A percentile compares a stretch with the other conserved stretches of the same genome.
These are phyloP conservation scores for Metarhizium album DNA, from an alignment of 2,329 filamentous ascomycete species.

Conservation along the genomic window DNA sequence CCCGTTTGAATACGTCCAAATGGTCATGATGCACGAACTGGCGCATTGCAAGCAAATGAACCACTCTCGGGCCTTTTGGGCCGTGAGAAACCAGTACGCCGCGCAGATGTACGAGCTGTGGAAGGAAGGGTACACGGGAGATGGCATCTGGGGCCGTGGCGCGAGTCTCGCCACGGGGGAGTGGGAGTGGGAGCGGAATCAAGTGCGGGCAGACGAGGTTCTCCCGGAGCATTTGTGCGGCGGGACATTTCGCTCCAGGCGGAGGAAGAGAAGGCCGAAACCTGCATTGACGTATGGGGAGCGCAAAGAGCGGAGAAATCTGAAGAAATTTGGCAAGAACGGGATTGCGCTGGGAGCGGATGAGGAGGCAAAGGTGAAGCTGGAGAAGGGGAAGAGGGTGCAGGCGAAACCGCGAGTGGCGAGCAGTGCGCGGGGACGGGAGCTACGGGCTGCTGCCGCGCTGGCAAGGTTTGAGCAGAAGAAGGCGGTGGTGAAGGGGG, in stretches of 20 bases:
- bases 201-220: slow-evolving; percentile 40
- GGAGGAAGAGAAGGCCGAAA: slow-evolving; percentile 44
- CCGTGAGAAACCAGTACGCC: slow-evolving; percentile 62
- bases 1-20: slow-evolving; percentile 74
- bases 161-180: slow-evolving; percentile 48
- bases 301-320: slow-evolving; percentile 58
- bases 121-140: slow-evolving; percentile 61
- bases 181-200: slow-evolving; percentile 48
- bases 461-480: slow-evolving; percentile 58
- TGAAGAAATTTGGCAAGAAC: slow-evolving; percentile 65
- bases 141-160: slow-evolving; percentile 75
- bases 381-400: slow-evolving; percentile 55
- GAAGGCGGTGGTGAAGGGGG: slow-evolving; percentile 37
- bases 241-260: slow-evolving; percentile 59
- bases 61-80: slow-evolving; percentile 72
- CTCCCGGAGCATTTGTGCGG: slow-evolving; percentile 68
- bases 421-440: slow-evolving; percentile 61
- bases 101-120: slow-evolving; percentile 61
- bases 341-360: slow-evolving; percentile 62
- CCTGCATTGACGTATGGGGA: slow-evolving; percentile 55
- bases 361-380: slow-evolving; percentile 49
- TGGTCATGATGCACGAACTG: slow-evolving; percentile 93
- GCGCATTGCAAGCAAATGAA: slow-evolving; percentile 92
- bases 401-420: slow-evolving; percentile 63
- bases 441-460: slow-evolving; percentile 66